Evolutionary conservation across 1,284 basidiomycete genomes (phyloP).

Genomic region (Volvariella volvacea): DNA sequence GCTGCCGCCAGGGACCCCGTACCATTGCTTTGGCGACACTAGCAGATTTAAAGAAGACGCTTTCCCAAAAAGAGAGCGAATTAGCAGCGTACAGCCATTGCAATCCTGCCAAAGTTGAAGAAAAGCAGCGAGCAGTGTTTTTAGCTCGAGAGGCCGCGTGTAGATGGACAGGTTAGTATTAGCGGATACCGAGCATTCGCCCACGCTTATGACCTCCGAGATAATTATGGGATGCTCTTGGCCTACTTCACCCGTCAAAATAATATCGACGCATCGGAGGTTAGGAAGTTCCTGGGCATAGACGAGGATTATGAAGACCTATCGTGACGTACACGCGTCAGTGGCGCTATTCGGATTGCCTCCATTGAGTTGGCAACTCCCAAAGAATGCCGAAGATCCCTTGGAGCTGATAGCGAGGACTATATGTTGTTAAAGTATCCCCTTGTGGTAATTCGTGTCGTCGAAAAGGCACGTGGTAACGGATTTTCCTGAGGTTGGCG

Average conservation of each 20-base stretch:
- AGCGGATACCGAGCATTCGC: conserved; percentile 2
- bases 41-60: conserved; percentile 41
- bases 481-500: too few relatives aligned
- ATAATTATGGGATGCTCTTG: conserved; percentile 58
- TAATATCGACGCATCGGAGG: conserved; percentile 47
- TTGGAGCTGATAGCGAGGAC: too few relatives aligned
- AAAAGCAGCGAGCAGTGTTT: conserved; percentile 60
- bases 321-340: conserved; percentile 27
- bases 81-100: conserved; percentile 74
- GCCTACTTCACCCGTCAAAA: conserved; percentile 60
- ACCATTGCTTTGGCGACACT: conserved; percentile 43
- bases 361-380: too few relatives aligned
- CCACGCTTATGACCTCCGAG: conserved; percentile 22
- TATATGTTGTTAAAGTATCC: too few relatives aligned
- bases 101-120: conserved; percentile 75
- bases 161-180: conserved; percentile 75
- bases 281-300: conserved; percentile 59
- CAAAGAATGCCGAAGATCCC: too few relatives aligned
- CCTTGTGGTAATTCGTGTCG: too few relatives aligned
- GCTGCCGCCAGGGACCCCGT: conserved; percentile 46
- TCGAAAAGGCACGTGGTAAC: too few relatives aligned
- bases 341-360: neutral
- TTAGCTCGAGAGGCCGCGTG: conserved; percentile 75
- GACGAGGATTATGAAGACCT: conserved; percentile 73
- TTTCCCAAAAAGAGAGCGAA: conserved; percentile 58